phyloP scores from a whole-genome alignment of 768 basidiomycete species.

The Stropharia rugosoannulata region DNA sequence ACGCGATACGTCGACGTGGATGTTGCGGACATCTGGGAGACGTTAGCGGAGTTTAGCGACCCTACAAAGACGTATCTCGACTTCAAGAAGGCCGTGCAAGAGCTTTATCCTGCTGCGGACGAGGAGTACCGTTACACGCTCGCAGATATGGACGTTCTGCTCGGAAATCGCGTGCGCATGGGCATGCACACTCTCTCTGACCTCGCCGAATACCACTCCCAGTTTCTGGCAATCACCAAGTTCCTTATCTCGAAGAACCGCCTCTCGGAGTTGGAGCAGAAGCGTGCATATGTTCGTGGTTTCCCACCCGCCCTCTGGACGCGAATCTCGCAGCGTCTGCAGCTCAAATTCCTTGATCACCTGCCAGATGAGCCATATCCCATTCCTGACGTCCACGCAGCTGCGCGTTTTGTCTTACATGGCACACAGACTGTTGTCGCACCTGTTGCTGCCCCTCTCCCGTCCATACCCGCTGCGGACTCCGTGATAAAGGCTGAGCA shows the following conservation, averaged over 20 bases:
- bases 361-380: conserved; percentile 23
- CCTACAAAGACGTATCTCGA: background rate
- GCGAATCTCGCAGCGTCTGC: conserved; percentile 12
- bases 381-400: conserved; percentile 18
- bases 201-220: conserved; percentile 16
- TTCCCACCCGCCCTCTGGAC: conserved; percentile 9
- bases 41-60: background rate
- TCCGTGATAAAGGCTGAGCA: conserved; percentile 7
- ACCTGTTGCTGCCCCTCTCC: background rate
- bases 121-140: conserved; percentile 2
- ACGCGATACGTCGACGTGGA: background rate
- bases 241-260: conserved; percentile 17
- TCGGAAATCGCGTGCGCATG: background rate
- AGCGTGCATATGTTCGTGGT: conserved; percentile 7
- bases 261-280: conserved; percentile 17
- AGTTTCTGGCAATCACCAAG: conserved; percentile 16
- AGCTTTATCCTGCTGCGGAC: conserved; percentile 9
- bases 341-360: conserved; percentile 19
- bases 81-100: conserved; percentile 8
- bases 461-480: background rate
- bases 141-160: conserved; percentile 6
- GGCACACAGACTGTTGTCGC: background rate
- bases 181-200: conserved; percentile 15
- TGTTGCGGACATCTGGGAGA: conserved; percentile 6
- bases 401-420: conserved; percentile 17